Conservation (phyloP, 768 basidiomycete genomes). For the Lactifluus hygrophoroides region DNA sequence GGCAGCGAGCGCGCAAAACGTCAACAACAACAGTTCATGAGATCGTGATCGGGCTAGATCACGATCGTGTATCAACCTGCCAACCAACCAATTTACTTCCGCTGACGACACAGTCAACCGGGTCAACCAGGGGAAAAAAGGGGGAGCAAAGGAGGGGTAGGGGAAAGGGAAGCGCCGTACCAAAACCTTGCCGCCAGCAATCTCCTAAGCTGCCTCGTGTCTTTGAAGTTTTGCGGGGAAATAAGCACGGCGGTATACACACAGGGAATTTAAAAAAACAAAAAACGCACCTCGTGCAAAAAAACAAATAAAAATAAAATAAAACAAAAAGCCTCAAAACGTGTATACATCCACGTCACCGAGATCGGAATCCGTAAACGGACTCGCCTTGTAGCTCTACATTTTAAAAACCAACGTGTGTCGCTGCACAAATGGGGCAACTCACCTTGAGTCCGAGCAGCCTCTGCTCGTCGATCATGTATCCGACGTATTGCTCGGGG, state of each 20-base stretch:
- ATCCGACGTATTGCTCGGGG: constrained; percentile 25
- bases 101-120: neutral
- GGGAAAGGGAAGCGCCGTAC: neutral
- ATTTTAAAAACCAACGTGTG: too few species aligned
- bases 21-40: neutral
- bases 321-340: too few species aligned
- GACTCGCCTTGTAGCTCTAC: too few species aligned
- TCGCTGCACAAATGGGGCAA: too few species aligned
- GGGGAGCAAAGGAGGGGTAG: neutral
- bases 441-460: constrained; percentile 31
- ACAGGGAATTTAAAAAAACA: neutral
- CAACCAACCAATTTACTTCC: too few species aligned
- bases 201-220: neutral
- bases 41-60: neutral
- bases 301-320: too few species aligned
- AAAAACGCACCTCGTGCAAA: too few species aligned
- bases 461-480: constrained; percentile 35
- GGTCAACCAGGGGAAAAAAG: too few species aligned
- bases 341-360: constrained; percentile 32
- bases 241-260: neutral
- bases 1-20: neutral
- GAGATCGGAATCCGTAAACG: constrained; percentile 29
- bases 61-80: neutral
- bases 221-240: constrained; percentile 1
- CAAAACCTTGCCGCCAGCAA: neutral